Evolutionary conservation across 73 alveolate genomes (phyloP), one percentile per base, ranked within the genome.

Genomic region (Breviolum minutum): DNA sequence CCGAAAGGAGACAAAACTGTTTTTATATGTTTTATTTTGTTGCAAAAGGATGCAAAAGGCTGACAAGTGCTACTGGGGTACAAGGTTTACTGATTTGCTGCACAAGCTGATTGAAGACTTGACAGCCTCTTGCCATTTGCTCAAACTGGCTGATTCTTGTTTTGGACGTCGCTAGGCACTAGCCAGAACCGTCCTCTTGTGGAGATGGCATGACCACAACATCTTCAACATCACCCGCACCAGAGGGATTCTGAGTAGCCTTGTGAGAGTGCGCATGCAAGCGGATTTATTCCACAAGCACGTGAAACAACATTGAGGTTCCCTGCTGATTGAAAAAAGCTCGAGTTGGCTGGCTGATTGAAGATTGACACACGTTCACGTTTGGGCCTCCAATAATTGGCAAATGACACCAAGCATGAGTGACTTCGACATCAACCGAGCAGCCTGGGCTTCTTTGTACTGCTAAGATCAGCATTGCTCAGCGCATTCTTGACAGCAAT

Each of bases 321-420:
- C 63, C 86, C 77, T 82, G 87, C 97, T 22, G 87, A 73, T 29
- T 91, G 97, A 64, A 91, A 91, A 24, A 91, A 91, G 13, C 80
- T 91, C n/a, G 97, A 91, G 88, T 91, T 91, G 32, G 97, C 97
- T 16, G 87, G 97, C 71, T 71, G 86, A 63, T 87, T 91, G 88
- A 91, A 91, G 97, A 91, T 91, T 63, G 97, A 91, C 63, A 91
- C 97, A 17, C 97, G 87, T 32, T 91, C 97, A n/a, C 97, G 97
- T 76, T 91, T 91, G n/a, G 97, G 97, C 97, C 97, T 91, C 32
- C 63, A 66, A 24, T 17, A 13, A 48, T 71, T 40, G 7, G 40
- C 70, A 40, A 9, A 29, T 29, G 20, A 29, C 10, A 17, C 90
- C 24, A 26, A 29, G 9, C 48, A 5, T 14, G 27, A 73, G 5